Evolutionary conservation across 331 rosid genomes (phyloP), one percentile per base, ranked within the genome.

Genomic region (Saraca asoca): DNA sequence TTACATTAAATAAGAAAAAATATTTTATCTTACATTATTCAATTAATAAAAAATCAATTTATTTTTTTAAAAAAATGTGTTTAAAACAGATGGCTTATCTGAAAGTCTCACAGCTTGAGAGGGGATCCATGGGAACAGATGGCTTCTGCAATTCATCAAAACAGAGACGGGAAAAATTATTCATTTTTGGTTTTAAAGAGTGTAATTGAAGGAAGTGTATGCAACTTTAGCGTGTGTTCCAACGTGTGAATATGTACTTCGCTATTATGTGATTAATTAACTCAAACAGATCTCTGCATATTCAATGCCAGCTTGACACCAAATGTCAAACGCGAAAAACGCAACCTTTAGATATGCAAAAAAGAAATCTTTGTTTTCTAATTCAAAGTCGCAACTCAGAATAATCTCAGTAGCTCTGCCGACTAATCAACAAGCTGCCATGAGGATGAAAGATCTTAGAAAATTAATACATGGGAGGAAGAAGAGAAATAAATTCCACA

Each of bases 181-280:
- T n/a, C n/a, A n/a, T n/a, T n/a, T n/a, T n/a, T n/a, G n/a, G n/a
- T n/a, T n/a, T n/a, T n/a, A 29, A 61, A 43, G 81, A 85, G 95
- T 85, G 24, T 59, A 74, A 64, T 15, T 51, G 79, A 85, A 85
- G 96, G 34, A 67, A 85, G 31, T 90, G 88, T 81, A 79, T 82
- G 87, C 80, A 70, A 57, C 79, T 54, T 78, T 79, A 56, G 82
- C 79, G 83, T 83, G n/a, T n/a, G 77, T 69, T 42, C 74, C 81
- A 53, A 71, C 16, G 63, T 45, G 44, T 7, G 50, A 68, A 43
- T 39, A 43, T 51, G 60, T 72, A 78, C 78, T 51, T 5, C n/a
- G n/a, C n/a, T 55, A 38, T 52, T 4, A 8, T 62, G 39, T n/a
- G 51, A 20, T 60, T 50, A 50, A 50, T 20, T 42, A 20, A 12